Evolutionary conservation across 2,329 filamentous ascomycete species (phyloP).

Genomic region (Decorospora gaudefroyi): DNA sequence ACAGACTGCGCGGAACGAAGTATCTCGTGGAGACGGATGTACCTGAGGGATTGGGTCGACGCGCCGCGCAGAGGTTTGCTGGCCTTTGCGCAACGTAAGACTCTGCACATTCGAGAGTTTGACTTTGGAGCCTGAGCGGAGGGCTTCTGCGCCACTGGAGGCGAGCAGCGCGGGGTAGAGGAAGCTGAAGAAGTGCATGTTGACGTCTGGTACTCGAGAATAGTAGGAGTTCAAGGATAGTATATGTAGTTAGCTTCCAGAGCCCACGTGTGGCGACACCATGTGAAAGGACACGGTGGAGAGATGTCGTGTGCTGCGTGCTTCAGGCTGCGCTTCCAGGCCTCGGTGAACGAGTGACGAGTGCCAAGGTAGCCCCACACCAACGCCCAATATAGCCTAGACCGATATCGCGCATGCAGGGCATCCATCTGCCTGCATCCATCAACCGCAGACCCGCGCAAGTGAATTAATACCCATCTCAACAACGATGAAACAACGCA

Average conservation of each 20-base stretch:
- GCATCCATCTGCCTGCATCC: constrained; percentile 4
- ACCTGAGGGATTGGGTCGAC: constrained; percentile 69
- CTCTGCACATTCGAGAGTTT: constrained; percentile 71
- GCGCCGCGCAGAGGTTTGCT: constrained; percentile 74
- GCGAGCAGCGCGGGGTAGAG: constrained; percentile 43
- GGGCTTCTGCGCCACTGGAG: constrained; percentile 36
- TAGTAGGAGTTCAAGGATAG: background rate
- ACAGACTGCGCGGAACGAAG: background rate
- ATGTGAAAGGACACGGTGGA: constrained; percentile 36
- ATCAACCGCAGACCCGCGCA: constrained; percentile 4
- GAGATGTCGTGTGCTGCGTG: constrained; percentile 1
- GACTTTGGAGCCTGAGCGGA: constrained; percentile 54
- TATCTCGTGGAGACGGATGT: constrained; percentile 4
- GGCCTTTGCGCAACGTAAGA: constrained; percentile 73
- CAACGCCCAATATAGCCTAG: constrained; percentile 4
- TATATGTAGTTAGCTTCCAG: background rate
- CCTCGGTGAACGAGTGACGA: constrained; percentile 14
- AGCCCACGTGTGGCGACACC: constrained; percentile 26
- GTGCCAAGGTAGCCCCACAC: constrained; percentile 4
- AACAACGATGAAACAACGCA: constrained; percentile 67
- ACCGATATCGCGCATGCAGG: background rate
- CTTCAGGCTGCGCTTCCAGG: constrained; percentile 26
- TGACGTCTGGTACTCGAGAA: constrained; percentile 1
- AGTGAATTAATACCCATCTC: constrained; percentile 1
- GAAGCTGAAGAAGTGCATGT: constrained; percentile 40